A percentile compares a stretch with the other conserved stretches of the same genome.
Conservation (phyloP, 2,329 filamentous ascomycete species). For the Penicillium aurantiogriseum region DNA sequence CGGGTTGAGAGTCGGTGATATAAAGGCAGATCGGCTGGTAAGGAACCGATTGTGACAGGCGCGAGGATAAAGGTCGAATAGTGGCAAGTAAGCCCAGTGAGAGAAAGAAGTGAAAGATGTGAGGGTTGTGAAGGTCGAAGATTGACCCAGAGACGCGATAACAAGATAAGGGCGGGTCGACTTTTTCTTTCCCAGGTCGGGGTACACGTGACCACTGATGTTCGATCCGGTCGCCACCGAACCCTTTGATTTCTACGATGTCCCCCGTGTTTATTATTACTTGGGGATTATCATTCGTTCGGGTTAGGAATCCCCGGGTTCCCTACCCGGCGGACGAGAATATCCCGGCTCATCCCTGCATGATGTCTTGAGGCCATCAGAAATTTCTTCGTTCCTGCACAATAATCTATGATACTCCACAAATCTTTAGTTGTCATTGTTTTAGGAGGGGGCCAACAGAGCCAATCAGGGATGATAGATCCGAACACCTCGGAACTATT, state of each 20-base stretch:
- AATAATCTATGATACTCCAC: background rate
- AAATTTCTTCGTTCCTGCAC: background rate
- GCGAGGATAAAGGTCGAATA: background rate
- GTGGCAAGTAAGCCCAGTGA: background rate
- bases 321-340: background rate
- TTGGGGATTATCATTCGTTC: background rate
- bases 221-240: background rate
- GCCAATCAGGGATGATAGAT: background rate
- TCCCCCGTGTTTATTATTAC: background rate
- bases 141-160: background rate
- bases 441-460: background rate
- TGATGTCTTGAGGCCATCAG: background rate
- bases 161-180: background rate
- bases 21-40: background rate
- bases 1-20: background rate
- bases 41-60: background rate
- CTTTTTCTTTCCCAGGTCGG: background rate
- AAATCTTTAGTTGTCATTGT: too few species aligned
- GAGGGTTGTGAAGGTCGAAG: background rate
- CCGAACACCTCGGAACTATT: background rate
- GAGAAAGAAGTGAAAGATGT: background rate
- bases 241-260: background rate
- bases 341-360: background rate
- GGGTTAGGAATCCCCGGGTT: background rate
- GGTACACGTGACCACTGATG: background rate